Evolutionary conservation across 352 stramenopile genomes (phyloP), one percentile per base, ranked within the genome.

Genomic region (Pythium diclinum): DNA sequence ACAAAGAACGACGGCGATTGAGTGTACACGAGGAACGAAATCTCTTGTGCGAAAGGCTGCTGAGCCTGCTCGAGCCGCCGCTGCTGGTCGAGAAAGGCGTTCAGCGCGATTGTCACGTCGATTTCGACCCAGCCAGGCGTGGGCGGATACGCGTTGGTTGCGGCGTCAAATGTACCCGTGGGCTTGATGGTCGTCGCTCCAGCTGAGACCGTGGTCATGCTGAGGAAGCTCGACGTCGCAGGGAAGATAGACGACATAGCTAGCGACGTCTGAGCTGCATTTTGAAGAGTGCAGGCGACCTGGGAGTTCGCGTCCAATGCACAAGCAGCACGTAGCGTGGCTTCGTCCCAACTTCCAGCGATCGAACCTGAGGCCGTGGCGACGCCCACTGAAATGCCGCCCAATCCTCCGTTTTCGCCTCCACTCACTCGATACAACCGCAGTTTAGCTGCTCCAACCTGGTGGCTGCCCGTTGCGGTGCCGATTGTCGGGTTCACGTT

Each of bases 21-120:
- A 6, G 79, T 80, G 60, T 90, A 86, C 1, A 92, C 38, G 5
- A 88, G 33, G 46, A 92, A 73, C 19, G 81, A 87, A 19, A 92
- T 17, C 5, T 61, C 59, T 3, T 14, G 36, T 1, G 19, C 71
- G 16, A 61, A 55, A 6, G 52, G 10, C n/a, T 65, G 40, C n/a
- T 68, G 30, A 1, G 36, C 47, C 1, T 54, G 52, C 21, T 61
- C 36, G 4, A 44, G 38, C 19, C 61, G 21, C 1, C 58, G 49
- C 68, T 78, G 72, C 33, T 68, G 49, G 2, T 77, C 64, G 28
- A 87, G 59, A 28, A 86, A 78, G 13, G 63, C 59, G 63, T 92
- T 92, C 5, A 86, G 19, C 7, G 79, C 74, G n/a, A 71, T 53
- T 10, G 83, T 92, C 23, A 92, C 75, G 47, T 92, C 83, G 47